Percentiles rank a stretch among this genome's conserved stretches.
phyloP scores from a whole-genome alignment of 1,139 yeast genomes.

The Magnusiomyces fungicola region DNA sequence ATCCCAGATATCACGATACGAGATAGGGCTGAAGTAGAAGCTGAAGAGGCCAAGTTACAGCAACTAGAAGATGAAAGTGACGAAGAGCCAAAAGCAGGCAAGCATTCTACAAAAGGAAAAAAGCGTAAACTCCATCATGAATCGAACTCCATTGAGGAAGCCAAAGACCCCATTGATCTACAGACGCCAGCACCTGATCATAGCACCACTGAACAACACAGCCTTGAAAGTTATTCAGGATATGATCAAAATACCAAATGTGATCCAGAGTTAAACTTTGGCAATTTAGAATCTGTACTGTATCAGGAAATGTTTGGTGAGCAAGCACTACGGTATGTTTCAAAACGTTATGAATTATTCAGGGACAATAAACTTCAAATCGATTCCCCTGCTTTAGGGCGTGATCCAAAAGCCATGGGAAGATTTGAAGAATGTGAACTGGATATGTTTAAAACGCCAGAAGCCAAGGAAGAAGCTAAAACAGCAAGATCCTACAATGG shows the following conservation, averaged over 20 bases:
- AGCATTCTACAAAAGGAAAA: conserved; percentile 11
- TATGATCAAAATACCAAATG: conserved; percentile 12
- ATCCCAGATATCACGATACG: conserved; percentile 84
- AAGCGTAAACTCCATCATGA: conserved; percentile 12
- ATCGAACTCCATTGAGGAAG: conserved; percentile 7
- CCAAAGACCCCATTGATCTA: not conserved
- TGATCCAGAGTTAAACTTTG: conserved; percentile 14
- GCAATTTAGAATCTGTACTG: conserved; percentile 59
- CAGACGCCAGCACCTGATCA: too few relatives aligned
- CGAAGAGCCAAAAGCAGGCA: conserved; percentile 20
- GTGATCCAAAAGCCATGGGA: conserved; percentile 28
- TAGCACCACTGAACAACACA: not conserved
- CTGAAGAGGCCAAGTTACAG: conserved; percentile 54
- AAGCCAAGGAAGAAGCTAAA: conserved; percentile 10
- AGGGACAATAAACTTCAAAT: conserved; percentile 49
- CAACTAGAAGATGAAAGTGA: conserved; percentile 30
- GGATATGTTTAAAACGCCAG: conserved; percentile 14
- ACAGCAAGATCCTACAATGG: conserved; percentile 7
- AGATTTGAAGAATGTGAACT: conserved; percentile 29
- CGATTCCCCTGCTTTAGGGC: conserved; percentile 56
- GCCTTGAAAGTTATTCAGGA: conserved; percentile 4
- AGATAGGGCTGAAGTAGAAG: conserved; percentile 79
- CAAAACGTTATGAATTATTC: conserved; percentile 61
- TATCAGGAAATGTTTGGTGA: conserved; percentile 81
- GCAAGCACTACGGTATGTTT: conserved; percentile 67